These are phyloP conservation scores for Zasmidium citrigriseum DNA, from an alignment of 2,329 filamentous ascomycete genomes.

Conservation along the genomic window DNA sequence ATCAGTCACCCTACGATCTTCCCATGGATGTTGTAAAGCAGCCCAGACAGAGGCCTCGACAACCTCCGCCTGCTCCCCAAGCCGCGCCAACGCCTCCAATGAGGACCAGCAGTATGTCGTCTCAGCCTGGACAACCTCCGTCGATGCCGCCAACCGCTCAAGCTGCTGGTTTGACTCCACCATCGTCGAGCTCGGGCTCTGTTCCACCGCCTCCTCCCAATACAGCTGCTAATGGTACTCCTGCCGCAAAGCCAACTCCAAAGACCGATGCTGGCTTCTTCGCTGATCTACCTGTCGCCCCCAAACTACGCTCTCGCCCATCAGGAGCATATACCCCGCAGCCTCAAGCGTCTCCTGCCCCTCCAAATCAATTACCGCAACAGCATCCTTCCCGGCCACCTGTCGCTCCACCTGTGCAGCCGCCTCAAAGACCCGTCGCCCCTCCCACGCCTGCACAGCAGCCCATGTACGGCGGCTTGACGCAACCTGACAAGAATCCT, in stretches of 20 bases:
- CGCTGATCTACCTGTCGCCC: slow-evolving; percentile 48
- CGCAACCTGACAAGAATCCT: slow-evolving; percentile 44
- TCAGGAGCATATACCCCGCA: slow-evolving; percentile 31
- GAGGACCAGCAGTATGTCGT: slow-evolving; percentile 59
- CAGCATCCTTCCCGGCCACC: slow-evolving; percentile 12
- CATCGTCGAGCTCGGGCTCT: slow-evolving; percentile 41
- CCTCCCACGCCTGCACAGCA: slow-evolving; percentile 26
- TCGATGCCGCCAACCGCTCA: slow-evolving; percentile 12
- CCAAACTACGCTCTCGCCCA: slow-evolving; percentile 40
- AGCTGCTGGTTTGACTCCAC: slow-evolving; percentile 36
- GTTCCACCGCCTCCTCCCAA: slow-evolving; percentile 15
- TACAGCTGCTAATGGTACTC: slow-evolving; percentile 10
- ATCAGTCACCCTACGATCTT: slow-evolving; percentile 91
- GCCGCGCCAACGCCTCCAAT: slow-evolving; percentile 51
- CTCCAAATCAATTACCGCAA: slow-evolving; percentile 16
- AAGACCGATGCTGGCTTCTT: slow-evolving; percentile 47
- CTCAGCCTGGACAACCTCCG: slow-evolving; percentile 10
- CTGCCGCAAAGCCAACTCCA: slow-evolving; percentile 24
- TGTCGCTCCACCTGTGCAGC: slow-evolving; percentile 18
- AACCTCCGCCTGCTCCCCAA: slow-evolving; percentile 25
- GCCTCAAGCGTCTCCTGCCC: slow-evolving; percentile 13
- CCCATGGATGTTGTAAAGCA: slow-evolving; percentile 79
- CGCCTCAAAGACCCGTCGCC: slow-evolving; percentile 19
- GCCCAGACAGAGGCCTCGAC: slow-evolving; percentile 56
- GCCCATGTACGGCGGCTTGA: slow-evolving; percentile 30